These are phyloP conservation scores for Botrytis tulipae DNA, from an alignment of 2,329 filamentous ascomycete genomes.

Conservation along the genomic window DNA sequence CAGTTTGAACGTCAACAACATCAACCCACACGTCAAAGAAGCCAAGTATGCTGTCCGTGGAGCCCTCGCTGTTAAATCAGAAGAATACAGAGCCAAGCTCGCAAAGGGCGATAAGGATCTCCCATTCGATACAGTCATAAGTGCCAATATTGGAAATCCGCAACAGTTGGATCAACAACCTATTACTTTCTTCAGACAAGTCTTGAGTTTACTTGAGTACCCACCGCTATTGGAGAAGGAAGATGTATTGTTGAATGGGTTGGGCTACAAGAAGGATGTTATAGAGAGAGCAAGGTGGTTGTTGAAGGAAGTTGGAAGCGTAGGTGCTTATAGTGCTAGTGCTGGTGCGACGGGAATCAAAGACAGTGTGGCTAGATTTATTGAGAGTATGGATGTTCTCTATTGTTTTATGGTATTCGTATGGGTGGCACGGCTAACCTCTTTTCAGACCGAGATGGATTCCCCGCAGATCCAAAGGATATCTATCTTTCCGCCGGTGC, in stretches of 20 bases:
- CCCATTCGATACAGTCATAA: conserved; percentile 88
- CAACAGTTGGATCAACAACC: conserved; percentile 99
- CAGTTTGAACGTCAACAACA: conserved; percentile 74
- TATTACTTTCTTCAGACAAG: conserved; percentile 98
- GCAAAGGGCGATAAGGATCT: conserved; percentile 55
- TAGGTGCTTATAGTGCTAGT: conserved; percentile 95
- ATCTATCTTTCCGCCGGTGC: conserved; percentile 92
- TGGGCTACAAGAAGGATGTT: conserved; percentile 90
- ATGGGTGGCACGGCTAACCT: conserved; percentile 19
- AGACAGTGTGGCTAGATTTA: conserved; percentile 86
- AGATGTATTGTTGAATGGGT: conserved; percentile 67
- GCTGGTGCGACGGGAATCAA: conserved; percentile 84
- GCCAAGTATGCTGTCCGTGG: conserved; percentile 97
- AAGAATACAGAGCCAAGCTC: conserved; percentile 79
- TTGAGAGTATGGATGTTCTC: conserved; percentile 71
- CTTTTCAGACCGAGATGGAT: conserved; percentile 73
- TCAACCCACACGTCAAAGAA: conserved; percentile 83
- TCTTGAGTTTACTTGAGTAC: conserved; percentile 89
- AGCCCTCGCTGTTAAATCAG: conserved; percentile 89
- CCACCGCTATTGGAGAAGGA: conserved; percentile 79
- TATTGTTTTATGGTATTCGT: background rate
- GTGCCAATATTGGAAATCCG: conserved; percentile 97
- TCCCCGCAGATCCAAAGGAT: conserved; percentile 72
- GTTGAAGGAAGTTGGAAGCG: conserved; percentile 79
- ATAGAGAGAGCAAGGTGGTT: conserved; percentile 79